Percentiles rank a stretch among this genome's conserved stretches.
Evolutionary conservation across 177 flowering plant species (phyloP).

Genomic region (Vitis hybrid): DNA sequence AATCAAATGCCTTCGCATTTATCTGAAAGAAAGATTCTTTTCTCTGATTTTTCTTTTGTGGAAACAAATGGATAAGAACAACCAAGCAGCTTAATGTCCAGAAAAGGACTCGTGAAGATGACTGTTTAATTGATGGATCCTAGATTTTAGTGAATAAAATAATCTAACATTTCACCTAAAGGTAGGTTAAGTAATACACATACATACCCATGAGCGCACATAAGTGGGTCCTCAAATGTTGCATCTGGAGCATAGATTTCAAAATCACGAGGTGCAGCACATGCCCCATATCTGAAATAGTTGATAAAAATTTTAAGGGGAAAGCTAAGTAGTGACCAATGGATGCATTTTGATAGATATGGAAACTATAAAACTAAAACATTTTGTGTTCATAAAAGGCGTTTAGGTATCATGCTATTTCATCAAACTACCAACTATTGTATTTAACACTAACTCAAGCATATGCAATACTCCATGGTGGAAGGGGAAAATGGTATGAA

Average conservation of each 20-base stretch:
- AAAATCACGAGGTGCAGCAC: conserved; percentile 47
- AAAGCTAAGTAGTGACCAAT: not conserved
- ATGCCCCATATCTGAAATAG: conserved; percentile 48
- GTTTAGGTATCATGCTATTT: no score
- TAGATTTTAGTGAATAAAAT: not conserved
- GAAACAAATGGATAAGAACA: not conserved
- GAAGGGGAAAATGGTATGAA: no score
- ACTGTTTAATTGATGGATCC: not conserved
- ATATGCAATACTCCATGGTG: no score
- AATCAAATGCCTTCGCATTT: not conserved
- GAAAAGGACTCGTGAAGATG: not conserved
- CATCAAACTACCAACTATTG: no score
- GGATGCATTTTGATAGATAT: not conserved
- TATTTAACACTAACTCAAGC: no score
- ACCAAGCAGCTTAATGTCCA: not conserved
- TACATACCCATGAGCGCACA: conserved; percentile 54
- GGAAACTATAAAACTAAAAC: no score
- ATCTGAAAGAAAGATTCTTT: not conserved
- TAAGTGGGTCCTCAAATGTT: conserved; percentile 67
- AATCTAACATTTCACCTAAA: not conserved
- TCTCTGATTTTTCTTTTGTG: not conserved
- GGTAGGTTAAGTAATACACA: not conserved
- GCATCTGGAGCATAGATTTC: conserved; percentile 61
- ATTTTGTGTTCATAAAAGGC: no score
- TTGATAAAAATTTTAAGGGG: not conserved